A percentile compares a stretch with the other conserved stretches of the same genome.
phyloP scores from a whole-genome alignment of 345 rosid species.

The Abelmoschus esculentus region DNA sequence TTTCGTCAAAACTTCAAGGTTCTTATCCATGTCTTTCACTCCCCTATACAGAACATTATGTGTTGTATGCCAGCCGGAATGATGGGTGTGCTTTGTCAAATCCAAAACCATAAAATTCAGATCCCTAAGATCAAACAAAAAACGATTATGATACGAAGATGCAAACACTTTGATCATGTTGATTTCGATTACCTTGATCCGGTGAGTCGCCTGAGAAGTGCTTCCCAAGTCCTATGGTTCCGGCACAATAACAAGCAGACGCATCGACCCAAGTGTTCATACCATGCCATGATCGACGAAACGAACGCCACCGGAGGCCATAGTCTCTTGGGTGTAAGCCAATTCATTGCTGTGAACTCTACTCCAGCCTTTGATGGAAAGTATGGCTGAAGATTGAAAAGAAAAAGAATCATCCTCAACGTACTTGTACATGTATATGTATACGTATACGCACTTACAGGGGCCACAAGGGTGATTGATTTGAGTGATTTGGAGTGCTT shows the following conservation, averaged over 20 bases:
- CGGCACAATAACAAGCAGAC: slow-evolving; percentile 52
- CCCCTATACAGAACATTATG: slow-evolving; percentile 79
- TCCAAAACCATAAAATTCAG: slow-evolving; percentile 34
- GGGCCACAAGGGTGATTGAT: slow-evolving; percentile 61
- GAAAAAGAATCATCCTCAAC: neutral
- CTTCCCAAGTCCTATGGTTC: slow-evolving; percentile 68
- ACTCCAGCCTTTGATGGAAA: slow-evolving; percentile 33
- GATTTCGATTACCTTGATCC: slow-evolving; percentile 37
- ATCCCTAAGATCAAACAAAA: slow-evolving; percentile 27
- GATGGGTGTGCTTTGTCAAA: slow-evolving; percentile 63
- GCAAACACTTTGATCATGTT: neutral
- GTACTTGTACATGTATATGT: no score
- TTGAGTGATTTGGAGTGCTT: slow-evolving; percentile 38
- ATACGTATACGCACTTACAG: slow-evolving; percentile 30
- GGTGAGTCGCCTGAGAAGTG: slow-evolving; percentile 43
- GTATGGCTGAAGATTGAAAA: slow-evolving; percentile 40
- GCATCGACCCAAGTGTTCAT: slow-evolving; percentile 65
- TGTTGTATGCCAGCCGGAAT: slow-evolving; percentile 69
- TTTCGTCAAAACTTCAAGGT: slow-evolving; percentile 32
- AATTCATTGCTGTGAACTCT: slow-evolving; percentile 32
- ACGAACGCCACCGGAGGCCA: slow-evolving; percentile 69
- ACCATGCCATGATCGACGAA: slow-evolving; percentile 67
- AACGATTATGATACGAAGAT: neutral
- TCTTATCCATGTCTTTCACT: slow-evolving; percentile 43
- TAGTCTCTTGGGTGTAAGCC: slow-evolving; percentile 53